Base-by-base conservation (phyloP, 805 yeast genomes). In the Candida ovalis region DNA sequence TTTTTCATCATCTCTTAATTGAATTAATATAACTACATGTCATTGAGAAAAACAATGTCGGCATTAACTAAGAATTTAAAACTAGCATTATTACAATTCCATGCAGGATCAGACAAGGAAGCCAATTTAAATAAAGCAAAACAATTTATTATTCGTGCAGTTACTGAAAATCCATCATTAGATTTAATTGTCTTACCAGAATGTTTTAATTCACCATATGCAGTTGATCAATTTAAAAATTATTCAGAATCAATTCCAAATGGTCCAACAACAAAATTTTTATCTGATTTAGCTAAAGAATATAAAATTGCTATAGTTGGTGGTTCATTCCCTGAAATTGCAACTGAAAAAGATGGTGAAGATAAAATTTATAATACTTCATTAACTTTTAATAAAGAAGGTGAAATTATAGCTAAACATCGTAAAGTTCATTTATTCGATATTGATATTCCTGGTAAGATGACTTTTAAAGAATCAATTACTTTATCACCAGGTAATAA, bases 161-260 rank as follows among this genome's bases (percentile, higher is more conserved):
- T 84, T 38, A 42, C 48, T 12, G 63, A 72, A 47, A 81, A 84
- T 22, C 74, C 81, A 17, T 61, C 67, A 22, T 78, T 82, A 7
- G 86, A 91, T 58, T 72, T 92, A 38, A 78, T 94, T 10, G 88
- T 94, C 54, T 72, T 94, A 28, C 99, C 99, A 8, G 98, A 94
- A 70, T 90, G 97, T 70, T 92, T 91, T 78, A 94, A 92, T 66
- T 88, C 97, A 1, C 98, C 98, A 2, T 94, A 94, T 63, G 81
- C 96, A 0, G 96, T 89, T 25, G 79, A 80, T 49, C 85, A 91
- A 52, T 94, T 94, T 68, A 80, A 86, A 5, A 82, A 88, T 50
- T 92, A 94, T 63, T 91, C 96, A 3, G 99, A 94, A 66, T 57
- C 66, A n/a, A 86, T 94, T 39, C 95, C 96, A 5, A 64, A 71